phyloP scores from a whole-genome alignment of 208 protist species.

The Balamuthia mandrillaris region DNA sequence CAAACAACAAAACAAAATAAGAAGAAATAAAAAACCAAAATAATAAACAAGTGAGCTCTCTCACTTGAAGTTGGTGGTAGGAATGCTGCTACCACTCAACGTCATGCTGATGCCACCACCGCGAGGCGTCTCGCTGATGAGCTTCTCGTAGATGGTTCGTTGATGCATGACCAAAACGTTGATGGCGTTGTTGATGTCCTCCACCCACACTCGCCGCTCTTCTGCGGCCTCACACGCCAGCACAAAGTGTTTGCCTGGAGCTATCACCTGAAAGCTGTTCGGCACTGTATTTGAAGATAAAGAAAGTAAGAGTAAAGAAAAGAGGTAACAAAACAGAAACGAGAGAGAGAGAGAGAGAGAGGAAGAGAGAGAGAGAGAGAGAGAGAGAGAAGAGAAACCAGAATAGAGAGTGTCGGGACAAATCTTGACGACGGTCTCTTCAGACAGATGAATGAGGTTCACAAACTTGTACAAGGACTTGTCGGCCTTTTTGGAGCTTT shows the following conservation, averaged over 20 bases:
- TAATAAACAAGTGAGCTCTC: too few relatives aligned
- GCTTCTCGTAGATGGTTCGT: background rate
- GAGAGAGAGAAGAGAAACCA: background rate
- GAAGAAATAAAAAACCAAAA: too few relatives aligned
- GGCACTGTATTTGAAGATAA: background rate
- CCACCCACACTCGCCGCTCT: background rate
- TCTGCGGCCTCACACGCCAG: background rate
- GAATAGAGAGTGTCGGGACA: conserved; percentile 25
- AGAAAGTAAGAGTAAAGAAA: too few relatives aligned
- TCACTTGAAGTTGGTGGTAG: too few relatives aligned
- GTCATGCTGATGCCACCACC: too few relatives aligned
- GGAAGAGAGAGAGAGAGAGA: background rate
- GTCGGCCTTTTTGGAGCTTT: background rate
- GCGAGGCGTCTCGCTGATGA: background rate
- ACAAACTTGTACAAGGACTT: background rate
- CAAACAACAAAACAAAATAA: too few relatives aligned
- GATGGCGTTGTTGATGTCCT: conserved; percentile 4
- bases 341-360: background rate
- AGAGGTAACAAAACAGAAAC: too few relatives aligned
- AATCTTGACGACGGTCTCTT: background rate
- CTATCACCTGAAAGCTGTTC: conserved; percentile 21
- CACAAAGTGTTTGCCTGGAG: background rate
- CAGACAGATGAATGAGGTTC: background rate
- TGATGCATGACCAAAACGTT: conserved; percentile 3
- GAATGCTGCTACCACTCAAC: too few relatives aligned